These are phyloP conservation scores for Podaxis sp. DNA, from an alignment of 768 basidiomycete genomes.

Conservation along the genomic window DNA sequence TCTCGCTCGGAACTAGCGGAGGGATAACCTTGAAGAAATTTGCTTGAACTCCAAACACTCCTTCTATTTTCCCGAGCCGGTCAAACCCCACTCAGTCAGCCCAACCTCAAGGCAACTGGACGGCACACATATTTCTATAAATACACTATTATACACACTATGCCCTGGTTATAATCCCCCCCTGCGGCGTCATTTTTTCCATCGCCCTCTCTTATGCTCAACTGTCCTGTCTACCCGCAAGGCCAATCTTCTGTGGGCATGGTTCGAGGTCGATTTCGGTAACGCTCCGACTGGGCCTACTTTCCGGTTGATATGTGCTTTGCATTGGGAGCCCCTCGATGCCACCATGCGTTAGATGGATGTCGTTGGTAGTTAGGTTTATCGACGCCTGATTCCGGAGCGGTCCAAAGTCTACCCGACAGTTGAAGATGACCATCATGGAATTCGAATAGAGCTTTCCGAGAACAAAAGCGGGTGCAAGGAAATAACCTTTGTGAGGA, in stretches of 20 bases:
- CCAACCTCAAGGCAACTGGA: no score
- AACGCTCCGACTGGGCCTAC: no score
- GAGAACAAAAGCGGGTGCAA: slow-evolving; percentile 19
- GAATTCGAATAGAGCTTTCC: slow-evolving; percentile 24
- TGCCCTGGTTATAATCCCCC: no score
- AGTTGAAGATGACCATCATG: slow-evolving; percentile 7
- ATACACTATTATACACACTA: no score
- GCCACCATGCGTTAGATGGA: background rate
- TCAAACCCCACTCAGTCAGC: no score
- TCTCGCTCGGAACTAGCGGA: no score
- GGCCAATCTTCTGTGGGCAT: background rate
- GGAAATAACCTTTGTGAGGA: slow-evolving; percentile 19
- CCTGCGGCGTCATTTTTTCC: background rate
- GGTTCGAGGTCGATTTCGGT: background rate
- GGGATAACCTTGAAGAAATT: no score
- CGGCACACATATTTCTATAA: no score
- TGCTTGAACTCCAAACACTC: no score
- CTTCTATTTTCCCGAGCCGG: no score
- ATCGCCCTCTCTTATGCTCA: background rate
- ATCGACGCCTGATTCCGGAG: background rate
- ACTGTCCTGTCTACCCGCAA: background rate
- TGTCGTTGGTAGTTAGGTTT: background rate
- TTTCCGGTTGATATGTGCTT: background rate
- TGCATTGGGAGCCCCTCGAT: background rate
- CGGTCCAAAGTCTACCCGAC: background rate